These are phyloP conservation scores for Stemphylium beticola DNA, from an alignment of 2,329 filamentous ascomycete species.

Conservation along the genomic window DNA sequence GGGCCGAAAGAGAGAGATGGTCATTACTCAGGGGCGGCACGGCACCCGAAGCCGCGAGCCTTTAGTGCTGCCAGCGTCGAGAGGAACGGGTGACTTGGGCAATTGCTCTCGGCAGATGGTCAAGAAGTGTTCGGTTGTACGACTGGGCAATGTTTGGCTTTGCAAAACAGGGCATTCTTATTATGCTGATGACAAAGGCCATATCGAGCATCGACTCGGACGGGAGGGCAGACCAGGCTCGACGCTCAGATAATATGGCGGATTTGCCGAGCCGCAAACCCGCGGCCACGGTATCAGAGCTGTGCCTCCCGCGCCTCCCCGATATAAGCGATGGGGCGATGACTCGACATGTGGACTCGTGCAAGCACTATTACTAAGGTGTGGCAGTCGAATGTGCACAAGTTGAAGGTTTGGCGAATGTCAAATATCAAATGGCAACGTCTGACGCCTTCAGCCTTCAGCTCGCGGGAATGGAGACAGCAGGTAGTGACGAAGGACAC, in stretches of 20 bases:
- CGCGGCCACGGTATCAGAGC: conserved; percentile 24
- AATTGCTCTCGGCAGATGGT: not conserved
- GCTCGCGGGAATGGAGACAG: not conserved
- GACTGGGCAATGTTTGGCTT: not conserved
- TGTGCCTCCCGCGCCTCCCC: conserved; percentile 18
- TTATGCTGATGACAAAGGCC: conserved; percentile 5
- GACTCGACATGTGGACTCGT: conserved; percentile 3
- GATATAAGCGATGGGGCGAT: conserved; percentile 13
- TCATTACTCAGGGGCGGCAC: conserved; percentile 19
- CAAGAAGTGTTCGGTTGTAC: not conserved
- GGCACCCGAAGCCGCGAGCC: conserved; percentile 8
- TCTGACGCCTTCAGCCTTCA: no score
- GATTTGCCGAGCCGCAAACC: conserved; percentile 27
- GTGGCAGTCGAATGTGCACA: not conserved
- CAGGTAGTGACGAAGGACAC: not conserved
- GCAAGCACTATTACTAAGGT: not conserved
- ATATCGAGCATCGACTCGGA: not conserved
- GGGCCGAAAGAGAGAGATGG: conserved; percentile 18
- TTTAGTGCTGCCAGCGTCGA: not conserved
- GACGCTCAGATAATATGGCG: conserved; percentile 18
- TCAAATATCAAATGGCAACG: no score
- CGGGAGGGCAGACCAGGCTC: conserved; percentile 7
- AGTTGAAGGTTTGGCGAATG: not conserved
- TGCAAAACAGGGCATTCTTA: conserved; percentile 5
- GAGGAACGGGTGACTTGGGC: not conserved